Conservation (phyloP, 2,329 filamentous ascomycete genomes). For the Colletotrichum sp. region DNA sequence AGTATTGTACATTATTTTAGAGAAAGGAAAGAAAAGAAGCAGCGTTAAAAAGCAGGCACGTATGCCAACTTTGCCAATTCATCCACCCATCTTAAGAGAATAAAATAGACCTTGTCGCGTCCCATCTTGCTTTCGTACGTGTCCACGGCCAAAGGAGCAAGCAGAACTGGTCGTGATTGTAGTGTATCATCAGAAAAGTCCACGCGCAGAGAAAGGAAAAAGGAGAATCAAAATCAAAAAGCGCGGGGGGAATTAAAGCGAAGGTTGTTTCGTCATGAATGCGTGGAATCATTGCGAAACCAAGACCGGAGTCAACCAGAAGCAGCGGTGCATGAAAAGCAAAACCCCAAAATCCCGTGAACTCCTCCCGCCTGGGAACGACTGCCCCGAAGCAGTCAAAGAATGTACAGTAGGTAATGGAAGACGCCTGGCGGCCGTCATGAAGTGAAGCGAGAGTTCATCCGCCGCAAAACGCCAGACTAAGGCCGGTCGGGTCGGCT, state of each 20-base stretch:
- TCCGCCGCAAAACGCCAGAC: constrained; percentile 24
- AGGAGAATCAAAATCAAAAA: not conserved
- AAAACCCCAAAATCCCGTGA: not conserved
- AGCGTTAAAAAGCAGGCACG: not conserved
- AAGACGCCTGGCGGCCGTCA: not conserved
- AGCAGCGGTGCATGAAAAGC: constrained; percentile 2
- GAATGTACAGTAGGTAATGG: constrained; percentile 16
- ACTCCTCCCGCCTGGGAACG: constrained; percentile 8
- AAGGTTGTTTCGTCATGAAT: constrained; percentile 22
- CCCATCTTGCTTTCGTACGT: not conserved
- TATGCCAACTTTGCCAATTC: not conserved
- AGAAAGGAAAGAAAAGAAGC: constrained; percentile 4
- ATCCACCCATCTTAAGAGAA: constrained; percentile 6
- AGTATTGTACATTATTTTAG: constrained; percentile 24
- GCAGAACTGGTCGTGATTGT: not conserved
- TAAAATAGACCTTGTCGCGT: not conserved
- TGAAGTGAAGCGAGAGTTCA: constrained; percentile 22
- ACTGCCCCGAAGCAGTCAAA: not conserved
- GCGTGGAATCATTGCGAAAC: constrained; percentile 23
- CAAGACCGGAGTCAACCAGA: constrained; percentile 3
- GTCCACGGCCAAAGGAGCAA: not conserved
- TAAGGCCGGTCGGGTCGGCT: constrained; percentile 23
- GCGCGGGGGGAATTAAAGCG: not conserved
- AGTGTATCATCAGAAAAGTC: constrained; percentile 18
- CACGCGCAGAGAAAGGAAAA: not conserved